Percentiles rank a stretch among this genome's conserved stretches.
These are phyloP conservation scores for Venturia oleaginea DNA, from an alignment of 2,329 filamentous ascomycete genomes.

Conservation along the genomic window DNA sequence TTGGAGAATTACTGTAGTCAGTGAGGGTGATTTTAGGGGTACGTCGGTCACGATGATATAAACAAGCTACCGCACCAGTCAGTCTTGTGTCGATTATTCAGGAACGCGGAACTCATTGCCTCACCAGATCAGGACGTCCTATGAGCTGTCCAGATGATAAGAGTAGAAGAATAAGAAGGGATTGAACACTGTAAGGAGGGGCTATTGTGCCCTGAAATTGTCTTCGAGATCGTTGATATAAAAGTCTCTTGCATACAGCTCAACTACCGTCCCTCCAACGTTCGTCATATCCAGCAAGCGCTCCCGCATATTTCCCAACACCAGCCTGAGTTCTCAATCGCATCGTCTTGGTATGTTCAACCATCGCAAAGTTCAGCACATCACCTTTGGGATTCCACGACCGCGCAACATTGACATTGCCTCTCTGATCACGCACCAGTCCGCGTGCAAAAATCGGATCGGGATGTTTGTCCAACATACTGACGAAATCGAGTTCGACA, in stretches of 20 bases:
- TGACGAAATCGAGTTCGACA: constrained; percentile 35
- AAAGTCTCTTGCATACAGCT: background rate
- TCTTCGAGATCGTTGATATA: background rate
- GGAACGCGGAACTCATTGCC: too few species aligned
- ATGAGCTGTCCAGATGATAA: too few species aligned
- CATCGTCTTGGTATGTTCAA: constrained; percentile 31
- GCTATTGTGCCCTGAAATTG: background rate
- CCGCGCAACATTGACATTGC: constrained; percentile 20
- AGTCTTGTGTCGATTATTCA: background rate
- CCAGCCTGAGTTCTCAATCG: constrained; percentile 14
- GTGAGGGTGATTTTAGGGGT: too few species aligned
- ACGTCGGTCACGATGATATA: background rate
- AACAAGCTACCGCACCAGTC: background rate
- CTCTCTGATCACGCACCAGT: constrained; percentile 16
- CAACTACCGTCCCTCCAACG: constrained; percentile 15
- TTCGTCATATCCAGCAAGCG: constrained; percentile 17
- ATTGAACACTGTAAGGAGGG: background rate
- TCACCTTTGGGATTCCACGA: constrained; percentile 28
- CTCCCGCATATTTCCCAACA: constrained; percentile 11
- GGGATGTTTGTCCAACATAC: constrained; percentile 33
- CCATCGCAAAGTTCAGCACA: constrained; percentile 36
- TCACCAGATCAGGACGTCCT: too few species aligned
- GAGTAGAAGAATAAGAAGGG: too few species aligned
- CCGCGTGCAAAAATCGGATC: constrained; percentile 30
- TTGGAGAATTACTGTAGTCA: too few species aligned